phyloP scores from a whole-genome alignment of 495 filamentous ascomycete genomes.

The Niebla homalea region DNA sequence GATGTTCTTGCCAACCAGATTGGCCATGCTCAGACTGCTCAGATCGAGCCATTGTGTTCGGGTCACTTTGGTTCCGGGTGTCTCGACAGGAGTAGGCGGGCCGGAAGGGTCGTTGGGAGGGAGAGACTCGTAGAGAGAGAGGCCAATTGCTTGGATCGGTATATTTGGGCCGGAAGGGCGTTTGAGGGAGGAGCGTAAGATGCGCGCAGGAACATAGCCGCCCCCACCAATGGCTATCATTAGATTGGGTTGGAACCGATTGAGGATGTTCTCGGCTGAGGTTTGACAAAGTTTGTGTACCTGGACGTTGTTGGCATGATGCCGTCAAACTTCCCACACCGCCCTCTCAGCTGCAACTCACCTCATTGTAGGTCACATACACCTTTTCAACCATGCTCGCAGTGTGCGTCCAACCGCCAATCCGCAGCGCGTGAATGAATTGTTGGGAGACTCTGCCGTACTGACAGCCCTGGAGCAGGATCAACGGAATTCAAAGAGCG shows the following conservation, averaged over 20 bases:
- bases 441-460: too few relatives aligned
- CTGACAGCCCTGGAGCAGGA: too few relatives aligned
- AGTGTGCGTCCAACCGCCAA: too few relatives aligned
- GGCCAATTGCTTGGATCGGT: conserved; percentile 96
- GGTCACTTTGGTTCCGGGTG: conserved; percentile 82
- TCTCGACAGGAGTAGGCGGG: conserved; percentile 39
- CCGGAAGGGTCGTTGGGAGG: conserved; percentile 32
- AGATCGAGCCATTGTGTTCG: conserved; percentile 98
- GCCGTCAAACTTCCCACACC: too few relatives aligned
- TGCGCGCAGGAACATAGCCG: conserved; percentile 92
- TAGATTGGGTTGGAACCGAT: conserved; percentile 75
- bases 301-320: conserved; percentile 28
- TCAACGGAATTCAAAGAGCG: too few relatives aligned
- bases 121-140: conserved; percentile 89
- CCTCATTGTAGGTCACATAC: conserved; percentile 94
- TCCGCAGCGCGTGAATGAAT: too few relatives aligned
- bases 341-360: conserved; percentile 18
- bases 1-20: conserved; percentile 90
- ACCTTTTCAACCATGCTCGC: conserved; percentile 70
- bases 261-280: conserved; percentile 66
- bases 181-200: conserved; percentile 96
- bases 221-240: conserved; percentile 99
- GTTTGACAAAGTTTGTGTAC: conserved; percentile 94
- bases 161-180: conserved; percentile 80
- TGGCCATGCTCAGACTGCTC: conserved; percentile 73